A percentile compares a stretch with the other conserved stretches of the same genome.
Evolutionary conservation across 73 alveolate species (phyloP).

Genomic region (Durusdinium trenchii): DNA sequence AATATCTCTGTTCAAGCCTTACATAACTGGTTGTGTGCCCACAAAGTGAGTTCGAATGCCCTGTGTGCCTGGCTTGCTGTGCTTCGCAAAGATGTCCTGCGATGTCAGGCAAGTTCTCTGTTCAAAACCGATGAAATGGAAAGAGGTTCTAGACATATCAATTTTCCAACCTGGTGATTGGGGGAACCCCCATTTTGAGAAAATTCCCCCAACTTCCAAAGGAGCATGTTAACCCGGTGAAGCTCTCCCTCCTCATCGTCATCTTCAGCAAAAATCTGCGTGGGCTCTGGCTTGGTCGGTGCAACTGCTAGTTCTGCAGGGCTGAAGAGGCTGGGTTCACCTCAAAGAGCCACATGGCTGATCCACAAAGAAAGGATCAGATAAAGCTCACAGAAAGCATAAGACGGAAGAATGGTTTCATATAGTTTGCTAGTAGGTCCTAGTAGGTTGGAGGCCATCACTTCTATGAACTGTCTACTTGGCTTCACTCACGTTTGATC

Average conservation of each 20-base stretch:
- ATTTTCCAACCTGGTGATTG: too few species aligned
- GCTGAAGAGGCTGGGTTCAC: slow-evolving; percentile 53
- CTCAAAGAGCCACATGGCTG: not conserved
- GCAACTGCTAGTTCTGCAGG: slow-evolving; percentile 39
- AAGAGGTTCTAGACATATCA: not conserved
- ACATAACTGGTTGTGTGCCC: not conserved
- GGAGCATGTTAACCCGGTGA: not conserved
- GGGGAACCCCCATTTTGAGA: not conserved
- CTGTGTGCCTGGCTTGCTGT: not conserved
- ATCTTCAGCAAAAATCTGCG: slow-evolving; percentile 42
- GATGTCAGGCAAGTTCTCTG: not conserved
- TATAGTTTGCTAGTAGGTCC: not conserved
- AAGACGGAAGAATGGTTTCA: not conserved
- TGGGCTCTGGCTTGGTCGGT: slow-evolving; percentile 1
- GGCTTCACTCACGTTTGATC: not conserved
- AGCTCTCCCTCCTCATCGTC: not conserved
- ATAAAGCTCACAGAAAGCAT: not conserved
- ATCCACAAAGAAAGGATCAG: not conserved
- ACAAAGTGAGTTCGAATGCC: not conserved
- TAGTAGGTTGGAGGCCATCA: not conserved
- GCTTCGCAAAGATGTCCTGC: slow-evolving; percentile 63
- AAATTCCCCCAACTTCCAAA: not conserved
- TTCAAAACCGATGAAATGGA: not conserved
- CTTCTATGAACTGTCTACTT: not conserved
- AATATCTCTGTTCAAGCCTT: not conserved